phyloP scores from a whole-genome alignment of 345 rosid species.

The Mercurialis annua region DNA sequence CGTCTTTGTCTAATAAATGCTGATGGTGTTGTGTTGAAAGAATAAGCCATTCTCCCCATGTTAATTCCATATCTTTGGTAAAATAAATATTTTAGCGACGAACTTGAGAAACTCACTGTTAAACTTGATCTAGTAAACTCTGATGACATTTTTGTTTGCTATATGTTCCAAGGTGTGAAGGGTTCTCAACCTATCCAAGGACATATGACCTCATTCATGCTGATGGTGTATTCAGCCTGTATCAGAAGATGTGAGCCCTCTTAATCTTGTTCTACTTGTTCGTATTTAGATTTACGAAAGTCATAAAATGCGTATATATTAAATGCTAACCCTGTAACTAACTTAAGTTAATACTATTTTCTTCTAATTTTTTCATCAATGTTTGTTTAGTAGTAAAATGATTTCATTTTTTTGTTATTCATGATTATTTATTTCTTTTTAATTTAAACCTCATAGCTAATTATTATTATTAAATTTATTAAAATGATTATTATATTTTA shows the following conservation, averaged over 20 bases:
- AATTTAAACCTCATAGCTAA: not conserved
- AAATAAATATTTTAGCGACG: not conserved
- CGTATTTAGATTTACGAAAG: not conserved
- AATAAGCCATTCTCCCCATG: not conserved
- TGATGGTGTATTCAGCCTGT: constrained; percentile 69
- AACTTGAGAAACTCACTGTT: not conserved
- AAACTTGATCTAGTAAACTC: not conserved
- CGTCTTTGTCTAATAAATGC: constrained; percentile 1
- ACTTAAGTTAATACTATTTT: not conserved
- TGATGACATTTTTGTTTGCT: constrained; percentile 14
- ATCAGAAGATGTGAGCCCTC: constrained; percentile 56
- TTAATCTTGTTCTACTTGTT: not conserved
- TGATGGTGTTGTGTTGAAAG: not conserved
- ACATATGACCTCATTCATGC: constrained; percentile 93
- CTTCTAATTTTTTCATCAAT: no score
- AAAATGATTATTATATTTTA: no score
- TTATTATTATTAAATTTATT: no score
- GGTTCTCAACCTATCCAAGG: constrained; percentile 97
- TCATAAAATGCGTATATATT: not conserved
- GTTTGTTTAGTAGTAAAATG: no score
- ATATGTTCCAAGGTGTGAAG: constrained; percentile 79
- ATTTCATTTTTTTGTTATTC: not conserved
- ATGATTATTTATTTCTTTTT: not conserved
- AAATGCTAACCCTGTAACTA: not conserved
- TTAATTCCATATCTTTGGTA: not conserved